Conservation (phyloP, 163 green algal genomes). For the Chloromonas sp. region DNA sequence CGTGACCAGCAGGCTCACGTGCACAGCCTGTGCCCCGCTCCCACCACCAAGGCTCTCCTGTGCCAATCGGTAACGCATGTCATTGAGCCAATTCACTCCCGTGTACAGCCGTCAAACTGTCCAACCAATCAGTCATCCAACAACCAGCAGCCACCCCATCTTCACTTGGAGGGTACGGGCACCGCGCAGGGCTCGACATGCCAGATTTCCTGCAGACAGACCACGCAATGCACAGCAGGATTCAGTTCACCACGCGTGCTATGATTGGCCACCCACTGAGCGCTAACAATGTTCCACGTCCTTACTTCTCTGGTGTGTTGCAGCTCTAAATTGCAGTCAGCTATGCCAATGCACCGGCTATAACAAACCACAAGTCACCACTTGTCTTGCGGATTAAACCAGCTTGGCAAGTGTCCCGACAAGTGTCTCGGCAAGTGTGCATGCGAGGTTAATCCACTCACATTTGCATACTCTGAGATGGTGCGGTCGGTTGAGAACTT, state of each 20-base stretch:
- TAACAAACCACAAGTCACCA: not conserved
- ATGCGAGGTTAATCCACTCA: not conserved
- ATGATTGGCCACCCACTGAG: not conserved
- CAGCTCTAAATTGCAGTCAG: not conserved
- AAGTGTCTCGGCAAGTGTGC: not conserved
- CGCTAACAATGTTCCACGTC: not conserved
- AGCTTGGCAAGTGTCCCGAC: not conserved
- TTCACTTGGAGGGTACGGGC: slow-evolving; percentile 19
- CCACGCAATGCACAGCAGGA: not conserved
- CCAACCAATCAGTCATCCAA: too few relatives aligned
- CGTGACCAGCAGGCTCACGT: too few relatives aligned
- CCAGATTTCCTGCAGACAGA: slow-evolving; percentile 66
- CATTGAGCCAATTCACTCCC: too few relatives aligned
- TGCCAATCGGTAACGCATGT: too few relatives aligned
- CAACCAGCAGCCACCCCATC: too few relatives aligned
- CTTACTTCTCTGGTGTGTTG: not conserved
- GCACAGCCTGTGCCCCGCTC: too few relatives aligned
- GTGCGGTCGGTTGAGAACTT: slow-evolving; percentile 94
- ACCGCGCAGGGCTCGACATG: slow-evolving; percentile 58
- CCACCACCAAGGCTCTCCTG: too few relatives aligned
- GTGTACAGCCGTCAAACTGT: too few relatives aligned
- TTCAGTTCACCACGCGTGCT: not conserved
- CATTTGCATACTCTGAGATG: slow-evolving; percentile 87
- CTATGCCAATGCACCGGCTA: too few relatives aligned
- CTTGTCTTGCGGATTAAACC: not conserved